Conservation (phyloP, 495 filamentous ascomycete genomes). For the Penicillium simplicissimum region DNA sequence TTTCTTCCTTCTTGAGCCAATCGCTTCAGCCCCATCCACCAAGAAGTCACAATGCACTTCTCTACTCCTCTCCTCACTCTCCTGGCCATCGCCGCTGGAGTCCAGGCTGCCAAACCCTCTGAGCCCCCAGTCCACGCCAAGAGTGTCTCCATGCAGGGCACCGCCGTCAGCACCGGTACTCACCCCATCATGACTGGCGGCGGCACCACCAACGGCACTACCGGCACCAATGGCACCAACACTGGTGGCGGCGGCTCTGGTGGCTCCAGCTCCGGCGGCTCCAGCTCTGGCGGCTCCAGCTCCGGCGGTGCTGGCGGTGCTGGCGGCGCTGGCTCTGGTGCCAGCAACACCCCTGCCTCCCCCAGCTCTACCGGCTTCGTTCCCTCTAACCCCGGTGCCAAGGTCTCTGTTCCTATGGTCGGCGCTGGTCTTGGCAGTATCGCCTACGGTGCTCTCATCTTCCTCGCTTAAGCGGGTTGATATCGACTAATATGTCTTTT, state of each 20-base stretch:
- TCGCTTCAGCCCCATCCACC: conserved; percentile 19
- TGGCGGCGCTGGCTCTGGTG: conserved; percentile 13
- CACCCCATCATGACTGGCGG: conserved; percentile 14
- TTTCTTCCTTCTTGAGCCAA: conserved; percentile 21
- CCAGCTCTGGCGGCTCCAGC: conserved; percentile 11
- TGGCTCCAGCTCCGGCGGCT: conserved; percentile 6
- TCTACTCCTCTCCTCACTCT: conserved; percentile 22
- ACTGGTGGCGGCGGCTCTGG: conserved; percentile 6
- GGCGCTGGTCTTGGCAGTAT: conserved; percentile 33
- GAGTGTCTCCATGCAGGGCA: conserved; percentile 8
- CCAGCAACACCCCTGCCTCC: conserved; percentile 19
- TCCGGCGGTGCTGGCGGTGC: conserved; percentile 6
- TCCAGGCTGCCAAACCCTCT: conserved; percentile 18
- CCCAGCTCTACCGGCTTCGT: conserved; percentile 29
- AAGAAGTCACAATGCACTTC: conserved; percentile 29
- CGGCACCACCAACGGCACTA: conserved; percentile 9
- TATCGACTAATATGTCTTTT: conserved; percentile 8
- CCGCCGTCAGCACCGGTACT: conserved; percentile 6
- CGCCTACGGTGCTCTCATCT: conserved; percentile 29
- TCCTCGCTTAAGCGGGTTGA: conserved; percentile 28
- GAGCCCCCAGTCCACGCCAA: conserved; percentile 23
- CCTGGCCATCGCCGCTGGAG: conserved; percentile 31
- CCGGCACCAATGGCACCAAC: conserved; percentile 5
- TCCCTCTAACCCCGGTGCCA: conserved; percentile 36
- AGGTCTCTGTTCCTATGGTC: conserved; percentile 30